Evolutionary conservation across 208 protist species (phyloP).

Genomic region (Acanthamoeba castellanii): DNA sequence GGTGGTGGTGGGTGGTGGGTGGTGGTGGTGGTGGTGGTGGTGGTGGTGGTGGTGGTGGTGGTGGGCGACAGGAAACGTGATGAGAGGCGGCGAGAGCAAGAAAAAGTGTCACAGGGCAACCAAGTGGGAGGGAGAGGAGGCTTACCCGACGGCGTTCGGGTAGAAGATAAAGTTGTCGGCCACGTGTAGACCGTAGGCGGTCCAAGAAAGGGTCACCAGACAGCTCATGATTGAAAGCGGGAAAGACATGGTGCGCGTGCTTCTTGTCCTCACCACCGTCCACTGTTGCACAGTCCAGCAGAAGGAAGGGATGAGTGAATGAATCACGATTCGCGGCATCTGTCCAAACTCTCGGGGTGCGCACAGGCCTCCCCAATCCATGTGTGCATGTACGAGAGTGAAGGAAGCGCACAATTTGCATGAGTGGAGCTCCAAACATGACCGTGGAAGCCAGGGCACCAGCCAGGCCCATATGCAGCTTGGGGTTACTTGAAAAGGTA

Average conservation of each 20-base stretch:
- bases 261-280: constrained; percentile 5
- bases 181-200: constrained; percentile 6
- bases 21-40: background rate
- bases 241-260: constrained; percentile 48
- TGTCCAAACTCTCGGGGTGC: background rate
- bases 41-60: too few species aligned
- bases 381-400: background rate
- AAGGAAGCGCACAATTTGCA: background rate
- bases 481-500: background rate
- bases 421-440: constrained; percentile 40
- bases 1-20: background rate
- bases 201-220: constrained; percentile 31
- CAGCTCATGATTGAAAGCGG: constrained; percentile 31
- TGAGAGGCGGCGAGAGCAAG: background rate
- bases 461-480: background rate
- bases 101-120: background rate
- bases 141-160: constrained; percentile 4
- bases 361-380: background rate
- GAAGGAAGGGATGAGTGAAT: background rate
- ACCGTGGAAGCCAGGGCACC: background rate
- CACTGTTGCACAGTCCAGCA: background rate
- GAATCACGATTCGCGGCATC: background rate
- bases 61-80: too few species aligned
- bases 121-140: background rate
- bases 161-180: constrained; percentile 39